A percentile compares a stretch with the other conserved stretches of the same genome.
Conservation (phyloP, 2,329 filamentous ascomycete genomes). For the Aspergillus melleus region DNA sequence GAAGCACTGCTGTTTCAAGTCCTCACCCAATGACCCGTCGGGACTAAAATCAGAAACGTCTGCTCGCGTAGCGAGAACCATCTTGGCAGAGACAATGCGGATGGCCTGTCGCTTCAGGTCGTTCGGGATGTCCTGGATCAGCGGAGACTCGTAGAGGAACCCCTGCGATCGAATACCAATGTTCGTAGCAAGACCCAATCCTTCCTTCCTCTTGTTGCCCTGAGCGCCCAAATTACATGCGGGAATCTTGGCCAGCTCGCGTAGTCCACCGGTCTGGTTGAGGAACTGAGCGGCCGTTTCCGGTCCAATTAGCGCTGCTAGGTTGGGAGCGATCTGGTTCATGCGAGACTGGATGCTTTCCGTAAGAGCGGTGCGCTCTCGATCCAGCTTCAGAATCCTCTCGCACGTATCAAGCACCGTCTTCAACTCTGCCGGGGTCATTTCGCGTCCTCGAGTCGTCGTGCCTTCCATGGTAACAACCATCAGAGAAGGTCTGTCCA, state of each 20-base stretch:
- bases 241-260: constrained; percentile 85
- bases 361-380: constrained; percentile 80
- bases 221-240: constrained; percentile 89
- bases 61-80: constrained; percentile 88
- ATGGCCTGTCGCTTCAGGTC: constrained; percentile 92
- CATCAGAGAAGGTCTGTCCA: constrained; percentile 91
- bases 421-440: constrained; percentile 73
- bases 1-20: constrained; percentile 78
- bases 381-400: constrained; percentile 84
- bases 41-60: constrained; percentile 80
- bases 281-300: constrained; percentile 94
- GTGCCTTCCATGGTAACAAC: constrained; percentile 94
- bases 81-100: constrained; percentile 89
- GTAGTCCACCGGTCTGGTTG: constrained; percentile 86
- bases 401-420: constrained; percentile 76
- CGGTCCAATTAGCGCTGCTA: constrained; percentile 86
- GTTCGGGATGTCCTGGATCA: constrained; percentile 79
- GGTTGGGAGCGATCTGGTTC: constrained; percentile 91
- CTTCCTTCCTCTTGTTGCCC: constrained; percentile 82
- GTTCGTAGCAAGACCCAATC: constrained; percentile 85
- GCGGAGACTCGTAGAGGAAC: constrained; percentile 86
- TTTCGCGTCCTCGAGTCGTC: constrained; percentile 76
- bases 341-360: constrained; percentile 97
- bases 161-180: constrained; percentile 88
- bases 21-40: constrained; percentile 79